These are phyloP conservation scores for Vaccinium darrowii DNA, from an alignment of 148 eudicot species.

Conservation along the genomic window DNA sequence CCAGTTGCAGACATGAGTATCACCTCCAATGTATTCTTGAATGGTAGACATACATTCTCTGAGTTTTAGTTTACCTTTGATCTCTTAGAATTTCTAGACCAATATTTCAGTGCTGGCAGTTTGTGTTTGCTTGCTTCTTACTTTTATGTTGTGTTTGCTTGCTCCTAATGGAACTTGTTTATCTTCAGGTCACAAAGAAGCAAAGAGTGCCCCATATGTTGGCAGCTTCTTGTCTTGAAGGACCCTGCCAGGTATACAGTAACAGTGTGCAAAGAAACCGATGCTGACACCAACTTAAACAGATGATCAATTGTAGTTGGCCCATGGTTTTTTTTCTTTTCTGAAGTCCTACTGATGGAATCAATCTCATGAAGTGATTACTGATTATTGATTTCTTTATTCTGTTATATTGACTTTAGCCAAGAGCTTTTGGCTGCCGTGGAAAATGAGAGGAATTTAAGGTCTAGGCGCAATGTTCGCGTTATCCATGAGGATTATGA, in stretches of 20 bases:
- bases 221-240: constrained; percentile 62
- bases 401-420: constrained; percentile 30
- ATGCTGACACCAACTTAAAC: not conserved
- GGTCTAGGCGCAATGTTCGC: constrained; percentile 32
- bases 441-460: constrained; percentile 46
- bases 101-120: not conserved
- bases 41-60: constrained; percentile 43
- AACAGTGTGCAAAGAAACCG: not conserved
- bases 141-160: not conserved
- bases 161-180: constrained; percentile 5
- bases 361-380: not conserved
- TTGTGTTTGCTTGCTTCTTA: not conserved
- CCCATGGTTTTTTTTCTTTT: not conserved
- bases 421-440: constrained; percentile 74
- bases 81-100: not conserved
- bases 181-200: constrained; percentile 71
- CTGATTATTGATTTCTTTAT: not conserved
- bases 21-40: constrained; percentile 88
- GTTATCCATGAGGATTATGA: constrained; percentile 26
- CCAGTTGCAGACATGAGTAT: constrained; percentile 81
- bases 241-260: constrained; percentile 63
- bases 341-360: not conserved
- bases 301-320: not conserved
- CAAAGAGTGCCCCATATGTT: constrained; percentile 85
- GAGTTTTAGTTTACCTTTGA: not conserved